Conservation (phyloP, 75 land plant species). For the Chamaecyparis obtusa region DNA sequence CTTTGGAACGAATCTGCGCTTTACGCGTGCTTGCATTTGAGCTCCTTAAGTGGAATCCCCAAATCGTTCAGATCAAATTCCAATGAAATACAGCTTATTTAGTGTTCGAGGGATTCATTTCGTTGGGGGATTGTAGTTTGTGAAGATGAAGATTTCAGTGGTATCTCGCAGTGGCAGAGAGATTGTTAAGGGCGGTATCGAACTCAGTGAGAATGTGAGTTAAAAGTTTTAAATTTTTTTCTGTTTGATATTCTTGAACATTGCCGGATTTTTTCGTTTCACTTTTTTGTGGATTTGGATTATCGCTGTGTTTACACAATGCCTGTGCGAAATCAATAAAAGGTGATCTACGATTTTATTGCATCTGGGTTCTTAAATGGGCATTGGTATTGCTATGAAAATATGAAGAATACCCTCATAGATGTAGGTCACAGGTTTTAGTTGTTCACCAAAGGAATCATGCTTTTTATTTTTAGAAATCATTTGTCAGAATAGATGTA, state of each 20-base stretch:
- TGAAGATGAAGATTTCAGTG: slow-evolving; percentile 67
- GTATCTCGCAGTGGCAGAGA: slow-evolving; percentile 83
- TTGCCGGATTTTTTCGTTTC: no score
- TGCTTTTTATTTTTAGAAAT: background rate
- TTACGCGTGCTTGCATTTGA: no score
- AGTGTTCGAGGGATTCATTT: background rate
- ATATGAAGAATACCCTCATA: no score
- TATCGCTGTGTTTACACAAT: background rate
- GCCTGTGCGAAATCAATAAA: no score
- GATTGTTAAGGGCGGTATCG: slow-evolving; percentile 78
- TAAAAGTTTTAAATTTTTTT: no score
- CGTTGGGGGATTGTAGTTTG: background rate
- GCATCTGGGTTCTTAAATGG: background rate
- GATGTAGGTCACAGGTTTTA: background rate
- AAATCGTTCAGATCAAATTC: background rate
- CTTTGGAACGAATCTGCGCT: no score
- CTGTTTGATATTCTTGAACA: no score
- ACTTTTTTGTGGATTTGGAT: background rate
- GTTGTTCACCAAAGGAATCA: background rate
- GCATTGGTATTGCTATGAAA: background rate
- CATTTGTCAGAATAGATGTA: background rate
- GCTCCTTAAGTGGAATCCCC: no score
- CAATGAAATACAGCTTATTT: background rate
- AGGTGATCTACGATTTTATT: no score
- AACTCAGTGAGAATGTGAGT: slow-evolving; percentile 61